Evolutionary conservation across 1,284 basidiomycete species (phyloP).

Genomic region (Ceratobasidium sp.): DNA sequence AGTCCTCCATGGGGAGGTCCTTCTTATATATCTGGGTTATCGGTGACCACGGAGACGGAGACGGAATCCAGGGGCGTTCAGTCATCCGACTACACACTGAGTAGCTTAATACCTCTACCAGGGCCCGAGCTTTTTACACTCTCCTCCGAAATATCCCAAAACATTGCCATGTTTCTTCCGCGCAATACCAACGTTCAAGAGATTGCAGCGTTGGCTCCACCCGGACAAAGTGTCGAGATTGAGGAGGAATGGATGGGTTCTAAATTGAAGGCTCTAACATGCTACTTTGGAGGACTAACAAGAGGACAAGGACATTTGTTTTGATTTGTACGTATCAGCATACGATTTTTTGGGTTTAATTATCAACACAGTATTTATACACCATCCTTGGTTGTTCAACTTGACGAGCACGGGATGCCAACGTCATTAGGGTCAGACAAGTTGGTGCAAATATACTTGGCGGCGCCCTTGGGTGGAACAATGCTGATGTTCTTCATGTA

Average conservation of each 20-base stretch:
- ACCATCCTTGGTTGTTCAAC: background rate
- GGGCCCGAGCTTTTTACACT: conserved; percentile 86
- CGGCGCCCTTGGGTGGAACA: conserved; percentile 22
- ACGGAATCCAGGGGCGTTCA: background rate
- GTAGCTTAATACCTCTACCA: conserved; percentile 81
- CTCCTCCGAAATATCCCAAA: conserved; percentile 73
- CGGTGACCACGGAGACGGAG: conserved; percentile 47
- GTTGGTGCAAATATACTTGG: conserved; percentile 40
- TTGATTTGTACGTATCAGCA: conserved; percentile 13
- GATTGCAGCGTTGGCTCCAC: conserved; percentile 69
- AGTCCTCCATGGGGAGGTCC: conserved; percentile 96
- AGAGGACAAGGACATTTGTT: conserved; percentile 73
- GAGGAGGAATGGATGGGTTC: conserved; percentile 92
- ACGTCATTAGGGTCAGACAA: conserved; percentile 38
- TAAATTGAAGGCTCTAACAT: conserved; percentile 87
- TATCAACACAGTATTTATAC: background rate
- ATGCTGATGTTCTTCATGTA: conserved; percentile 41
- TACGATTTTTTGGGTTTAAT: background rate
- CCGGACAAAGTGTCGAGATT: conserved; percentile 75
- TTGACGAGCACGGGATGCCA: conserved; percentile 41
- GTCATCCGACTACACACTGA: conserved; percentile 74
- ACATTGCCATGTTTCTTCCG: conserved; percentile 92
- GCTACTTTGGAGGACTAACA: conserved; percentile 83
- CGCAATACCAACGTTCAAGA: conserved; percentile 85
- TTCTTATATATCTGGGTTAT: conserved; percentile 69